Evolutionary conservation across 2,329 filamentous ascomycete genomes (phyloP).

Genomic region (Cercospora zeae-maydis): DNA sequence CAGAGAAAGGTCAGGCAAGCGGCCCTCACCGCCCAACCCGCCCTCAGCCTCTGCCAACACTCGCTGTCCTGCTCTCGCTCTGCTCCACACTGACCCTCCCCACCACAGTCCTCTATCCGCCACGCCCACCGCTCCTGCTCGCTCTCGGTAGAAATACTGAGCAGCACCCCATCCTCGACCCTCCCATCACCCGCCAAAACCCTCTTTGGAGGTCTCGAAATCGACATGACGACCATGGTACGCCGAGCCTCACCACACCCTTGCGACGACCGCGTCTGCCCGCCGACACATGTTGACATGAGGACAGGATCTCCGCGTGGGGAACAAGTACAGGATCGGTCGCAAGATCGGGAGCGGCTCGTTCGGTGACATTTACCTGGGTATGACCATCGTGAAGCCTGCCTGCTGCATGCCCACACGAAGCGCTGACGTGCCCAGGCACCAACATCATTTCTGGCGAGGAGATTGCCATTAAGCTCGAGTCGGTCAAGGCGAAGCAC

Average conservation of each 20-base stretch:
- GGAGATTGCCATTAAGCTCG: conserved; percentile 99
- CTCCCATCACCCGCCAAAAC: conserved; percentile 17
- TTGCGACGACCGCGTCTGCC: conserved; percentile 23
- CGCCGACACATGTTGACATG: conserved; percentile 35
- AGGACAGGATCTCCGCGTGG: conserved; percentile 87
- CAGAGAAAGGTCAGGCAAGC: conserved; percentile 6
- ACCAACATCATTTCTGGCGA: conserved; percentile 99
- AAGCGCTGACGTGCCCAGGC: conserved; percentile 49
- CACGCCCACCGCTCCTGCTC: conserved; percentile 8
- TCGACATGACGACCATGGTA: conserved; percentile 63
- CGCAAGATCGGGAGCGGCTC: conserved; percentile 97
- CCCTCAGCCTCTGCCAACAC: background rate
- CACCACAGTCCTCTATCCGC: background rate
- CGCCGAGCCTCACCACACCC: conserved; percentile 37
- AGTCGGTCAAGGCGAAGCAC: conserved; percentile 99
- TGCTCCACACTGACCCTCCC: background rate
- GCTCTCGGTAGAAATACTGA: conserved; percentile 31
- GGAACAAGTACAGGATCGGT: conserved; percentile 99
- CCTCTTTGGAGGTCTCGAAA: conserved; percentile 26
- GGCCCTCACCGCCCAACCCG: conserved; percentile 5
- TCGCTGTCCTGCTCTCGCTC: background rate
- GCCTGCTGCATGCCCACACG: background rate
- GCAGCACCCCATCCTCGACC: conserved; percentile 18
- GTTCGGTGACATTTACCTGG: conserved; percentile 97
- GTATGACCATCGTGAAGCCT: conserved; percentile 43